phyloP scores from a whole-genome alignment of 805 yeast species.

The Metschnikowia borealis region DNA sequence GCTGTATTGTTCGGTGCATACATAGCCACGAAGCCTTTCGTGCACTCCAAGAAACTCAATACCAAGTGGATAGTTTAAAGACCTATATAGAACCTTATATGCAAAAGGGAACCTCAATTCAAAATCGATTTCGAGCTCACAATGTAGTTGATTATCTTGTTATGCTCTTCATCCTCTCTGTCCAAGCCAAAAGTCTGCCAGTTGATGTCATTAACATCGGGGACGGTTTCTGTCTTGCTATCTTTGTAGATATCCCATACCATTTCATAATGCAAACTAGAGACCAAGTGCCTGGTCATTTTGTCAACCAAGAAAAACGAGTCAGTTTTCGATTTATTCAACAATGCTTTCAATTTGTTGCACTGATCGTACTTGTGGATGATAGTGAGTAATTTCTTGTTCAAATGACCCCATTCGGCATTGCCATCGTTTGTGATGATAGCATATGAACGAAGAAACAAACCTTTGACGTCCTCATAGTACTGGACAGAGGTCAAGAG shows the following conservation, averaged over 20 bases:
- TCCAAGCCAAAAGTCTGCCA: conserved; percentile 33
- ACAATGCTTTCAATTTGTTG: conserved; percentile 8
- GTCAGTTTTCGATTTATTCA: conserved; percentile 5
- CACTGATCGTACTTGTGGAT: conserved; percentile 13
- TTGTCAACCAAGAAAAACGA: conserved; percentile 30
- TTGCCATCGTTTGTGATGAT: conserved; percentile 8
- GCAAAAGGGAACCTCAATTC: background rate
- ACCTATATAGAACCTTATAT: background rate
- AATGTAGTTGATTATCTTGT: conserved; percentile 12
- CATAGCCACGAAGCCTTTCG: conserved; percentile 54
- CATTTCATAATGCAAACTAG: conserved; percentile 37
- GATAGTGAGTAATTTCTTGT: conserved; percentile 12
- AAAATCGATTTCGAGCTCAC: conserved; percentile 8
- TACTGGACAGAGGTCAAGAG: conserved; percentile 10
- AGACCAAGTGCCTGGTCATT: conserved; percentile 33
- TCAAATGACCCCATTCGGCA: conserved; percentile 8
- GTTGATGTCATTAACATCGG: conserved; percentile 8
- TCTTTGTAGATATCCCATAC: conserved; percentile 35
- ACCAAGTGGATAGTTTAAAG: conserved; percentile 45
- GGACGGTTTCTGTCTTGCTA: conserved; percentile 11
- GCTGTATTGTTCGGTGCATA: conserved; percentile 45
- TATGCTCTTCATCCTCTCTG: conserved; percentile 12
- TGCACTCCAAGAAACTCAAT: conserved; percentile 49
- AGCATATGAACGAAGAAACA: conserved; percentile 12
- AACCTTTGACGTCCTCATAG: conserved; percentile 11